A percentile compares a stretch with the other conserved stretches of the same genome.
Evolutionary conservation across 2,329 filamentous ascomycete species (phyloP).

Genomic region (Cercospora sojina): DNA sequence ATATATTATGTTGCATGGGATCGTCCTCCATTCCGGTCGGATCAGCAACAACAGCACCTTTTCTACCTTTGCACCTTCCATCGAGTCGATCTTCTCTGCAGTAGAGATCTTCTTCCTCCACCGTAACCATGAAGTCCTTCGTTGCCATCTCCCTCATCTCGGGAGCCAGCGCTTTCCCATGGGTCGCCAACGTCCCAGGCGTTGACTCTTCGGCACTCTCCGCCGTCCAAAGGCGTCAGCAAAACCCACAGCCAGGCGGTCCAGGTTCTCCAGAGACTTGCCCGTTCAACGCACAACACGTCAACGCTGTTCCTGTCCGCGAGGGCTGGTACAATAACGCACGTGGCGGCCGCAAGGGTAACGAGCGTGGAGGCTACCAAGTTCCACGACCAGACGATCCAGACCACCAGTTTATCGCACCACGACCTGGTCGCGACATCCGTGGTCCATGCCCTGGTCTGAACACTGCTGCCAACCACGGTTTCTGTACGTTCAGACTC

Average conservation of each 20-base stretch:
- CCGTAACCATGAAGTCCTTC: conserved; percentile 31
- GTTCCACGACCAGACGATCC: conserved; percentile 47
- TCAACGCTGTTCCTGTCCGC: conserved; percentile 39
- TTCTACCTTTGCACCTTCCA: neutral
- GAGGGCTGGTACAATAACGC: conserved; percentile 46
- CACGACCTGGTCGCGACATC: conserved; percentile 41
- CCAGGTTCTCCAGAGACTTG: conserved; percentile 36
- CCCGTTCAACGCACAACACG: conserved; percentile 44
- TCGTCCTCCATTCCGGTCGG: neutral
- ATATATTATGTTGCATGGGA: conserved; percentile 10
- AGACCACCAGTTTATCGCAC: conserved; percentile 42
- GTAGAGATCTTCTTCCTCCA: neutral
- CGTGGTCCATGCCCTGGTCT: conserved; percentile 36
- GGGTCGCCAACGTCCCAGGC: conserved; percentile 40
- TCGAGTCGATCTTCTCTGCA: neutral
- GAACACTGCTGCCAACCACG: conserved; percentile 15
- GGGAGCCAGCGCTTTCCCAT: conserved; percentile 42
- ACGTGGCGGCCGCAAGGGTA: conserved; percentile 45
- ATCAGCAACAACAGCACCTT: conserved; percentile 14
- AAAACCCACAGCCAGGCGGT: conserved; percentile 29
- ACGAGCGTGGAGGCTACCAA: conserved; percentile 45
- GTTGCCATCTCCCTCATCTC: conserved; percentile 26
- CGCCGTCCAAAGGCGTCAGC: conserved; percentile 33
- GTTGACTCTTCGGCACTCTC: conserved; percentile 40
- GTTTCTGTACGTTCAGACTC: conserved; percentile 36